phyloP scores from a whole-genome alignment of 2,329 filamentous ascomycete genomes.

The Epicoccum sorghinum region DNA sequence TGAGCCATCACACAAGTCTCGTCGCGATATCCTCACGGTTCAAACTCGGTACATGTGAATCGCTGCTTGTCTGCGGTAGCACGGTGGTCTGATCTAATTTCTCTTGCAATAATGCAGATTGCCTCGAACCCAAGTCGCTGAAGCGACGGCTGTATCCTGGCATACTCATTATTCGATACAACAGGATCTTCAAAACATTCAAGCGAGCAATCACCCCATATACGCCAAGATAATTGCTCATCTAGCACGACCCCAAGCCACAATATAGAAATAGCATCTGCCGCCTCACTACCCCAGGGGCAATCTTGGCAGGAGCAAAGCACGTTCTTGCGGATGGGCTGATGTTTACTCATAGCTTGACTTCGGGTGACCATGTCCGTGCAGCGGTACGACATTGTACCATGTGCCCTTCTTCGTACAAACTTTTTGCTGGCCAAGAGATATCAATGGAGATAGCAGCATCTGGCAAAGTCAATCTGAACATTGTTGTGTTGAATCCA shows the following conservation, averaged over 20 bases:
- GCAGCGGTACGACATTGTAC: neutral
- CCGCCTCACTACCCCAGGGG: conserved; percentile 1
- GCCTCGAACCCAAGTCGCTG: no score
- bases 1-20: neutral
- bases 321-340: neutral
- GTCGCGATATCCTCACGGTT: conserved; percentile 5
- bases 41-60: conserved; percentile 1
- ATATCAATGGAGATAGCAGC: no score
- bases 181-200: neutral
- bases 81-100: conserved; percentile 3
- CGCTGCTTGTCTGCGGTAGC: neutral
- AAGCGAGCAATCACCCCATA: neutral
- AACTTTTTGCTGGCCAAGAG: no score
- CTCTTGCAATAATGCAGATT: conserved; percentile 1
- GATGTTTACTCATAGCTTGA: conserved; percentile 1
- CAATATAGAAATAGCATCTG: conserved; percentile 1
- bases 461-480: no score
- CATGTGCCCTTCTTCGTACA: no score
- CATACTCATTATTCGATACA: neutral
- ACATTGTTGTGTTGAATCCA: no score
- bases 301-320: conserved; percentile 6
- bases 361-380: neutral
- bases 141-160: conserved; percentile 1
- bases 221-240: neutral
- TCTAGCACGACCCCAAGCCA: neutral